Evolutionary conservation across 208 protist genomes (phyloP).

Genomic region (Entamoeba invadens): DNA sequence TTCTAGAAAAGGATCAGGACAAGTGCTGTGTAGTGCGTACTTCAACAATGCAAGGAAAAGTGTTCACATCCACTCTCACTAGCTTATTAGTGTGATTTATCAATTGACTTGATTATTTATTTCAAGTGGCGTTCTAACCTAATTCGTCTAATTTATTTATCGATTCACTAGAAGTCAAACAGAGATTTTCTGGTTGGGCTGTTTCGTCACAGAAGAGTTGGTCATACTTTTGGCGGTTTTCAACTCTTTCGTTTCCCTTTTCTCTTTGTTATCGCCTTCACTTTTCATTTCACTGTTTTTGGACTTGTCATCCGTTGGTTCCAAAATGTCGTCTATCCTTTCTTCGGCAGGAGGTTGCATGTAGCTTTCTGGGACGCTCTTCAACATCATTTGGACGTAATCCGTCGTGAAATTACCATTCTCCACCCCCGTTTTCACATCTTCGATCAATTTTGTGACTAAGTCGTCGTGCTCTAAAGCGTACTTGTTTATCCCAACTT

Average conservation of each 20-base stretch:
- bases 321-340: background rate
- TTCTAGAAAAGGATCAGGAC: background rate
- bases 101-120: too few relatives aligned
- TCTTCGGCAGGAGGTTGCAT: background rate
- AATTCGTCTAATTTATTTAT: too few relatives aligned
- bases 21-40: background rate
- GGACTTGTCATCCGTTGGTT: background rate
- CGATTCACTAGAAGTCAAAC: too few relatives aligned
- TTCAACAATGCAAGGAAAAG: background rate
- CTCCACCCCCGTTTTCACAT: background rate
- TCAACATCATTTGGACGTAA: background rate
- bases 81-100: background rate
- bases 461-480: background rate
- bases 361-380: background rate
- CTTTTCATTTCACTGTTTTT: background rate
- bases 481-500: background rate
- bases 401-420: background rate
- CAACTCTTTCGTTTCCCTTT: too few relatives aligned
- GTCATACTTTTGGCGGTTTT: too few relatives aligned
- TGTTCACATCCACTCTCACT: background rate
- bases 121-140: too few relatives aligned
- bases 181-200: too few relatives aligned
- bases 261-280: too few relatives aligned
- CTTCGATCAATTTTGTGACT: background rate
- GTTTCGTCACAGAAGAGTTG: too few relatives aligned